Evolutionary conservation across 345 rosid species (phyloP).

Genomic region (Sisymbrium irio): DNA sequence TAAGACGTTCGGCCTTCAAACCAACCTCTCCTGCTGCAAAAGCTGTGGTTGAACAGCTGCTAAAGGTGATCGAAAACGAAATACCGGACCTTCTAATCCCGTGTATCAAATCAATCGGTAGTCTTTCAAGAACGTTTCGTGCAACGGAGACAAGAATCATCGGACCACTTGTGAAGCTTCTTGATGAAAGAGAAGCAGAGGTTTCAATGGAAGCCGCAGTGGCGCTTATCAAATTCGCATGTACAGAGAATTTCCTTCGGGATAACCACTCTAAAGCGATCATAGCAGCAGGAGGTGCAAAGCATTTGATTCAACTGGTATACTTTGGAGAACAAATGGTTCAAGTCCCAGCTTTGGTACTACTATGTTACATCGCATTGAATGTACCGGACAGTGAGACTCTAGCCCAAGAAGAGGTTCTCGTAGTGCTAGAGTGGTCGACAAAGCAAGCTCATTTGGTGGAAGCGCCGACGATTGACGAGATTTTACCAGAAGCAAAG

Average conservation of each 20-base stretch:
- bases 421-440: conserved; percentile 73
- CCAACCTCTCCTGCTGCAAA: conserved; percentile 70
- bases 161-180: conserved; percentile 61
- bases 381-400: conserved; percentile 63
- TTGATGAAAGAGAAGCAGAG: conserved; percentile 63
- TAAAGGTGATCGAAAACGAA: conserved; percentile 50
- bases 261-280: conserved; percentile 59
- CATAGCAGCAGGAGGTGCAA: conserved; percentile 55
- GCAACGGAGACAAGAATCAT: conserved; percentile 64
- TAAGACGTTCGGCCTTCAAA: conserved; percentile 66
- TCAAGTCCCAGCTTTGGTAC: conserved; percentile 54
- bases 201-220: conserved; percentile 54
- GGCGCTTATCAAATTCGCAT: conserved; percentile 62
- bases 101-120: conserved; percentile 62
- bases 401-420: conserved; percentile 67
- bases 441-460: conserved; percentile 59
- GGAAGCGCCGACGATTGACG: conserved; percentile 42
- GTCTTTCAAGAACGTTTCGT: conserved; percentile 75
- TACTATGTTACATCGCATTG: conserved; percentile 47
- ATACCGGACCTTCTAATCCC: conserved; percentile 51
- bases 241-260: conserved; percentile 54
- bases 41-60: conserved; percentile 66
- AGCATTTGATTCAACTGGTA: conserved; percentile 56
- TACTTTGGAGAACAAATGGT: conserved; percentile 67
- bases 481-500: conserved; percentile 62